Conservation (phyloP, 2,329 filamentous ascomycete genomes). For the Hypoxylon sp. region DNA sequence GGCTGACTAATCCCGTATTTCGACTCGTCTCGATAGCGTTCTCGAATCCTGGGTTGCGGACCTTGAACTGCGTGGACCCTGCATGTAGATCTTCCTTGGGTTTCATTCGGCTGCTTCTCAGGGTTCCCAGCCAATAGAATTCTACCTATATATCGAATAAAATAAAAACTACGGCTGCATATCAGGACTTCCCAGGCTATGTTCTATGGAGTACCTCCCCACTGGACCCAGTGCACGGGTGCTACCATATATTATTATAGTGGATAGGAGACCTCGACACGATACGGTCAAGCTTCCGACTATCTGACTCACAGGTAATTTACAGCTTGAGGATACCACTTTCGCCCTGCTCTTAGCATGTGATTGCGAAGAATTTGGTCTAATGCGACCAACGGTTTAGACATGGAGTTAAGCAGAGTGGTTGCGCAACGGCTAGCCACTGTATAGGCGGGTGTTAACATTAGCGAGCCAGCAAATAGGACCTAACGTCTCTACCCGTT, state of each 20-base stretch:
- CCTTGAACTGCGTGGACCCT: slow-evolving; percentile 8
- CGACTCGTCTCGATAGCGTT: not conserved
- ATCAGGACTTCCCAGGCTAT: slow-evolving; percentile 2
- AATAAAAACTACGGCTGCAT: not conserved
- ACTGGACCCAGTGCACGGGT: not conserved
- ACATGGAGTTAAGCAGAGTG: not conserved
- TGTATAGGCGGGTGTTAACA: not conserved
- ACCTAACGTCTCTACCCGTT: not conserved
- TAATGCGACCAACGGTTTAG: not conserved
- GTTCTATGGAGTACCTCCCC: slow-evolving; percentile 8
- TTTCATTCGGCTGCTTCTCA: slow-evolving; percentile 11
- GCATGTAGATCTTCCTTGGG: slow-evolving; percentile 24
- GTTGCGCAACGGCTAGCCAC: not conserved
- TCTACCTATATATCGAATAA: not conserved
- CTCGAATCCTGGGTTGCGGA: not conserved
- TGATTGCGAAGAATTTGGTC: not conserved
- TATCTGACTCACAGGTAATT: not conserved
- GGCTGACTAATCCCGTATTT: slow-evolving; percentile 12
- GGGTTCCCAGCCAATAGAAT: slow-evolving; percentile 18
- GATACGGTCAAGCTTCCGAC: not conserved
- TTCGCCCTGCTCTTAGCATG: not conserved
- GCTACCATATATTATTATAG: slow-evolving; percentile 12
- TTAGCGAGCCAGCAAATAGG: not conserved
- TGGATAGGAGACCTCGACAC: not conserved
- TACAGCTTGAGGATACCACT: not conserved